Base-by-base conservation (phyloP, 371 early-diverging fungal genomes). In the Rhizopus delemar region DNA sequence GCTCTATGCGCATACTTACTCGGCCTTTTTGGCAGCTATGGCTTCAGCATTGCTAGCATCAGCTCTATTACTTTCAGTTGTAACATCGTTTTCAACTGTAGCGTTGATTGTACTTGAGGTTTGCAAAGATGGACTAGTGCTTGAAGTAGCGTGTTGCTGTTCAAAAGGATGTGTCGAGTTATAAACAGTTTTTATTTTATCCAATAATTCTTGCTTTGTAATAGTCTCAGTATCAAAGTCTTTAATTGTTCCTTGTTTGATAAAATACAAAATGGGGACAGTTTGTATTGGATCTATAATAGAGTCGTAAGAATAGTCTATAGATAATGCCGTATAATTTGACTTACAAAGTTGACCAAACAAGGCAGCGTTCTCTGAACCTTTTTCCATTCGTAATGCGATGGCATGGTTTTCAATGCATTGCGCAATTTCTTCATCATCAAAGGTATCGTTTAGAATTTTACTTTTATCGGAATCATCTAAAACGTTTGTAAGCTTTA, bases 231-330 rank as follows among this genome's bases (percentile, higher is more conserved):
- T 59, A n/a, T 53, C 69, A 56, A 65, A 69, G 41, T 65, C 69
- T 60, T n/a, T 61, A 7, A 69, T 69, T 22, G 62, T 62, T 8
- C 69, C 69, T 56, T 69, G 69, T 45, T 62, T 60, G n/a, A 69
- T 69, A 38, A 69, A 69, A 36, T 69, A 69, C 11, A 69, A 50
- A 41, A 65, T 65, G 15, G 69, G 69, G 13, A 65, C 48, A n/a
- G 57, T 15, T 15, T 62, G 53, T 5, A 57, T 46, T 41, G 69
- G 69, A 39, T 69, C 69, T 69, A 39, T 41, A 34, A 12, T 38
- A 45, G 12, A 45, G 7, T 49, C 8, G 35, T 51, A 51, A 34
- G 6, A 33, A 45, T 15, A 2, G 22, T 16, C n/a, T 22, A 57
- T 34, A 16, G 2, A n/a, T 15, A 28, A 9, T 16, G 39, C 11